These are phyloP conservation scores for Moricandia arvensis DNA, from an alignment of 345 rosid species.

Conservation along the genomic window DNA sequence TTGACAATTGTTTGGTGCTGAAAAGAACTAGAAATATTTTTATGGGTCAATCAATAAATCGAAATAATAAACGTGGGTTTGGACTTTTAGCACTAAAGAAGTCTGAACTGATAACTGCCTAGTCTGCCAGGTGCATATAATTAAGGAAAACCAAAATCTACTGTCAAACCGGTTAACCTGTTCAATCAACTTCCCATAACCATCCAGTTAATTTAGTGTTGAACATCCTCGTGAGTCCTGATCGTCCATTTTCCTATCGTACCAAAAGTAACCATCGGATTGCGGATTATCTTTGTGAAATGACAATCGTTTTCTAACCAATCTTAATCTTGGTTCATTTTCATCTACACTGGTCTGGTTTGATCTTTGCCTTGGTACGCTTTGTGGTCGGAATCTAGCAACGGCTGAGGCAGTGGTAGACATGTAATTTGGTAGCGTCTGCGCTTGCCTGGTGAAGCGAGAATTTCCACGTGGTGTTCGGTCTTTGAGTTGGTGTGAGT, in stretches of 20 bases:
- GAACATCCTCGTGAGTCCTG: background rate
- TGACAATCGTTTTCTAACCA: conserved; percentile 26
- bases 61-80: background rate
- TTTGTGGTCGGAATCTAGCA: conserved; percentile 59
- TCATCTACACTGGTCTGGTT: background rate
- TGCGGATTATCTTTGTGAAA: conserved; percentile 16
- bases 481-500: conserved; percentile 31
- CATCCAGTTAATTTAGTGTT: background rate
- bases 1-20: background rate
- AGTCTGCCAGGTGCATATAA: background rate
- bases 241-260: background rate
- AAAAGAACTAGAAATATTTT: background rate
- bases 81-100: background rate
- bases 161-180: background rate
- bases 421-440: conserved; percentile 66
- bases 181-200: background rate
- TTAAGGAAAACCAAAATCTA: background rate
- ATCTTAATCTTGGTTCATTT: conserved; percentile 1
- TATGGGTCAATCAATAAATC: background rate
- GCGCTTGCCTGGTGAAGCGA: conserved; percentile 20
- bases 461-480: background rate
- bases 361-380: conserved; percentile 65
- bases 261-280: conserved; percentile 8
- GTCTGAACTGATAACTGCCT: background rate
- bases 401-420: conserved; percentile 71